A percentile compares a stretch with the other conserved stretches of the same genome.
phyloP scores from a whole-genome alignment of 176 grass and related monocot genomes.

The Hordeum marinum region DNA sequence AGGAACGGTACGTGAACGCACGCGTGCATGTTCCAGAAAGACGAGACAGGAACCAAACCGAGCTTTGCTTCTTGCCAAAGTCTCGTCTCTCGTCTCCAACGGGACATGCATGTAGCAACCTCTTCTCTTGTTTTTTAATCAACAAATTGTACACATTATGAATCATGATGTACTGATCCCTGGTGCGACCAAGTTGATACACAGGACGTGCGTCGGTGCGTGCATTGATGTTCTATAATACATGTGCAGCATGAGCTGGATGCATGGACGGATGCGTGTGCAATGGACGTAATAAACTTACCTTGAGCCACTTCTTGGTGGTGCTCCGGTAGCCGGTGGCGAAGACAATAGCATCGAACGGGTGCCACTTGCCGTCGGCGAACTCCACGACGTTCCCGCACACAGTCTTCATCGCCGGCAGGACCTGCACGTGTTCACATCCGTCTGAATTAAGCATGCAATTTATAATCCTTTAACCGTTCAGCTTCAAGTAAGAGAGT shows the following conservation, averaged over 20 bases:
- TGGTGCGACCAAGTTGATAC: neutral
- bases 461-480: neutral
- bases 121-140: neutral
- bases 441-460: neutral
- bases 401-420: constrained; percentile 30
- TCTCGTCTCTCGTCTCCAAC: neutral
- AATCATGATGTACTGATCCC: neutral
- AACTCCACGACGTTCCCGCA: constrained; percentile 47
- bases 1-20: neutral
- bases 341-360: constrained; percentile 70
- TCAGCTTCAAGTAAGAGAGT: neutral
- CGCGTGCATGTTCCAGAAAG: neutral
- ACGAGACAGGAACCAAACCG: neutral
- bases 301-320: constrained; percentile 59
- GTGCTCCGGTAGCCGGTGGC: constrained; percentile 75
- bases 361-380: constrained; percentile 35
- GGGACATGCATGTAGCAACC: neutral
- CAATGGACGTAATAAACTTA: neutral
- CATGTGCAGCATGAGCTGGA: neutral
- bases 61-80: constrained; percentile 21
- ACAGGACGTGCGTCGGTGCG: too few relatives aligned
- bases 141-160: neutral
- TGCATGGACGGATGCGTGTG: neutral
- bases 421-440: constrained; percentile 24
- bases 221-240: neutral